Evolutionary conservation across 352 stramenopile species (phyloP).

Genomic region (Hyaloperonospora arabidopsidis): DNA sequence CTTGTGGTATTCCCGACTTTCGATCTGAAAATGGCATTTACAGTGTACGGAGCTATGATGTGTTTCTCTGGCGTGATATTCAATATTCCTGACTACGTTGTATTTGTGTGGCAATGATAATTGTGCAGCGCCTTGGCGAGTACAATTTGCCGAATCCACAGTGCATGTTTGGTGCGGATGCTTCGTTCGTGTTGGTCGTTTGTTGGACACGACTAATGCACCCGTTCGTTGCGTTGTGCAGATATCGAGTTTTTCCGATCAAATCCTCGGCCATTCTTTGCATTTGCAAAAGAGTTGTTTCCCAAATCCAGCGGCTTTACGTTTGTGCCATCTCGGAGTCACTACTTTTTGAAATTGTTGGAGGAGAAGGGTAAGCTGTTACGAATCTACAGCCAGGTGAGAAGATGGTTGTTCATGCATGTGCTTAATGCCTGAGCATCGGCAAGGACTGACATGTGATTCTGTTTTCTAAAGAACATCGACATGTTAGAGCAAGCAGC

Average conservation of each 20-base stretch:
- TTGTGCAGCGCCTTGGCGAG: constrained; percentile 50
- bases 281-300: constrained; percentile 89
- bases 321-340: constrained; percentile 84
- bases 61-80: neutral
- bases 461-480: constrained; percentile 90
- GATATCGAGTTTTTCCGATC: constrained; percentile 96
- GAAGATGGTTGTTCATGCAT: neutral
- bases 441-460: neutral
- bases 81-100: neutral
- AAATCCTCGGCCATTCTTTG: constrained; percentile 95
- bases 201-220: constrained; percentile 33
- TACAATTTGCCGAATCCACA: constrained; percentile 81
- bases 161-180: constrained; percentile 73
- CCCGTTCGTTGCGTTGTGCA: constrained; percentile 12
- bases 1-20: constrained; percentile 98
- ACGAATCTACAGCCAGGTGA: constrained; percentile 86
- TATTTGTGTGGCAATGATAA: constrained; percentile 1
- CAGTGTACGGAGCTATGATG: constrained; percentile 45
- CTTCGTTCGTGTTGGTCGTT: neutral
- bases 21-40: constrained; percentile 90
- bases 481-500: constrained; percentile 94
- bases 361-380: constrained; percentile 90
- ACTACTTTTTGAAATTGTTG: constrained; percentile 94
- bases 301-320: constrained; percentile 75
- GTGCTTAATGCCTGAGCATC: neutral